Evolutionary conservation across 2,329 filamentous ascomycete species (phyloP).

Genomic region (Aspergillus awamori): DNA sequence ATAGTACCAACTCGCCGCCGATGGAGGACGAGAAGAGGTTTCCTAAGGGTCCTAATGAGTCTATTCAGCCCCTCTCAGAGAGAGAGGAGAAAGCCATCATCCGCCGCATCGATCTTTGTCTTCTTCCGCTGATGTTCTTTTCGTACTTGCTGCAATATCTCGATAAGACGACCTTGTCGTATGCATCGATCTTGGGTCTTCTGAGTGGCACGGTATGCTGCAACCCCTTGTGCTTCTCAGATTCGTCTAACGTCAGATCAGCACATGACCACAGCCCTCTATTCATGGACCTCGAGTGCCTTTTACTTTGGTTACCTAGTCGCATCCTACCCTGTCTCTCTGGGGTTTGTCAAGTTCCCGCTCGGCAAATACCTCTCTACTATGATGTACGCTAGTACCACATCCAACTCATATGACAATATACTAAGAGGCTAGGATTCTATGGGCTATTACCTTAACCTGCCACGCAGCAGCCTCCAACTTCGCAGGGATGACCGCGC

Average conservation of each 20-base stretch:
- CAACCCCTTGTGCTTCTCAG: not conserved
- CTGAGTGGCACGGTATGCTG: constrained; percentile 7
- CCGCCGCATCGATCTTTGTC: constrained; percentile 11
- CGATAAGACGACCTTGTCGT: constrained; percentile 7
- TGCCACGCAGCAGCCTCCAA: constrained; percentile 34
- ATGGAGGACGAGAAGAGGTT: constrained; percentile 1
- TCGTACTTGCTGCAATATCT: constrained; percentile 8
- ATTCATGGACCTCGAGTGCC: constrained; percentile 26
- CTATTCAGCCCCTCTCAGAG: not conserved
- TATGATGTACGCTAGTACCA: constrained; percentile 16
- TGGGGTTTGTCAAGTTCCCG: constrained; percentile 35
- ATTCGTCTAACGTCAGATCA: not conserved
- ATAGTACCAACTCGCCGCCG: not conserved
- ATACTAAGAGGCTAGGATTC: constrained; percentile 10
- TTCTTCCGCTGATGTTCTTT: constrained; percentile 6
- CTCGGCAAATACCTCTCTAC: constrained; percentile 36
- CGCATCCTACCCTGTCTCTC: constrained; percentile 39
- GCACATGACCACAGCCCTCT: constrained; percentile 17
- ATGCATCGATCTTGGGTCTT: constrained; percentile 5
- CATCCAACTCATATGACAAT: not conserved
- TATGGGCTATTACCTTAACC: constrained; percentile 37
- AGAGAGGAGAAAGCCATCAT: constrained; percentile 8
- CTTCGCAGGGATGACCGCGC: constrained; percentile 41
- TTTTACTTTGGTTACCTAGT: constrained; percentile 33
- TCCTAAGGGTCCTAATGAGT: constrained; percentile 1